phyloP scores from a whole-genome alignment of 192 early-diverging fungal genomes.

The Funneliformis mosseae region DNA sequence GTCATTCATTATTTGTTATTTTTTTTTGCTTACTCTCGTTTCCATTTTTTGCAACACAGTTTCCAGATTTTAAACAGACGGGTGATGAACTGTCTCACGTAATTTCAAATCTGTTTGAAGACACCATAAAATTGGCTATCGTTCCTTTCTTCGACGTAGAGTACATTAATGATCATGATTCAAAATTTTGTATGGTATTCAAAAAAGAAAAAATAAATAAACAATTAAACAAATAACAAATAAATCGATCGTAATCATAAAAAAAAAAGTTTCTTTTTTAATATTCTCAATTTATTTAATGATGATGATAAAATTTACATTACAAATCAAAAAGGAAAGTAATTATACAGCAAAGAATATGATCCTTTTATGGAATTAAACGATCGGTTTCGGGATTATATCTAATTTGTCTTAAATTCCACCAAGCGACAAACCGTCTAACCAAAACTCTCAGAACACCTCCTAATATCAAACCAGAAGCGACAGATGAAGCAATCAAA shows the following conservation, averaged over 20 bases:
- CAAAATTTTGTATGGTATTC: neutral
- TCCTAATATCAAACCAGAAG: constrained; percentile 26
- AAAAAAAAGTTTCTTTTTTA: too few species aligned
- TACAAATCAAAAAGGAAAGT: too few species aligned
- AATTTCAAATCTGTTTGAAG: constrained; percentile 62
- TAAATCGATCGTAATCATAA: too few species aligned
- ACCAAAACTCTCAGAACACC: constrained; percentile 14
- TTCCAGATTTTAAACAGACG: constrained; percentile 73
- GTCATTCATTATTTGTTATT: neutral
- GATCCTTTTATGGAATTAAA: neutral
- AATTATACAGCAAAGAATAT: too few species aligned
- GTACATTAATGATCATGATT: neutral
- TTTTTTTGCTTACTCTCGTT: neutral
- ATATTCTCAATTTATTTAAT: too few species aligned
- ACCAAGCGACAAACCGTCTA: neutral
- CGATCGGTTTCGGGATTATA: neutral
- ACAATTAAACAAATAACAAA: too few species aligned
- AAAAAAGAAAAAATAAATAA: neutral
- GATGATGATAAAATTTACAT: too few species aligned
- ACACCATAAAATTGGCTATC: constrained; percentile 45
- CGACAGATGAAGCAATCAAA: constrained; percentile 1
- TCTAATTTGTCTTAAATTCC: neutral
- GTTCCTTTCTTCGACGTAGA: constrained; percentile 39
- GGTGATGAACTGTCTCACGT: constrained; percentile 51
- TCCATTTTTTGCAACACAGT: constrained; percentile 34